A percentile compares a stretch with the other conserved stretches of the same genome.
phyloP scores from a whole-genome alignment of 371 early-diverging fungal genomes.

The Haplosporangium sp. region DNA sequence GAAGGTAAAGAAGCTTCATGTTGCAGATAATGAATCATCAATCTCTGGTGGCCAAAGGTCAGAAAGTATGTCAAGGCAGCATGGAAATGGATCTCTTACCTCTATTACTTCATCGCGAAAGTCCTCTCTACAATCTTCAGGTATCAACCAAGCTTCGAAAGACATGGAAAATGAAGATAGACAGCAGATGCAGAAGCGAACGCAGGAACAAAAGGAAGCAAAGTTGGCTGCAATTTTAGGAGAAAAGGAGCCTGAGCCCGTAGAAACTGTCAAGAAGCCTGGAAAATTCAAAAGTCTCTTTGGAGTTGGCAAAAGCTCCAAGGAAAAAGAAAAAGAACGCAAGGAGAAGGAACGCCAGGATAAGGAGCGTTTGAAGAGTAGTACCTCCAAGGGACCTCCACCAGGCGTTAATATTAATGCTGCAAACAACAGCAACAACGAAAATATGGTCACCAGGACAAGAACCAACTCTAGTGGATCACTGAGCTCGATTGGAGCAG shows the following conservation, averaged over 20 bases:
- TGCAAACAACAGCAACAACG: not conserved
- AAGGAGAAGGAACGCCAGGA: conserved; percentile 46
- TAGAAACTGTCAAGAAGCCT: conserved; percentile 38
- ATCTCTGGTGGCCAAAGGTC: not conserved
- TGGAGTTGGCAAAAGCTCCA: conserved; percentile 51
- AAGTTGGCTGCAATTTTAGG: conserved; percentile 43
- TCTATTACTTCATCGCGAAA: not conserved
- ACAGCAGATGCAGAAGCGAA: conserved; percentile 16
- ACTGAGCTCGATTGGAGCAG: conserved; percentile 8
- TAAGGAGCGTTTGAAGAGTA: conserved; percentile 20
- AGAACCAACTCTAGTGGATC: conserved; percentile 49
- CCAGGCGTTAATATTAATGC: conserved; percentile 4
- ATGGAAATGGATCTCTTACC: not conserved
- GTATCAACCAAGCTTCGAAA: conserved; percentile 3
- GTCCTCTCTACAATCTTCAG: not conserved
- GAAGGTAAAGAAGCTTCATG: conserved; percentile 27
- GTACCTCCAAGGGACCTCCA: not conserved
- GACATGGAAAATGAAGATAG: conserved; percentile 39
- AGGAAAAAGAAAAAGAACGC: conserved; percentile 51
- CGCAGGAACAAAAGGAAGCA: conserved; percentile 33
- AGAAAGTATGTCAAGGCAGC: not conserved
- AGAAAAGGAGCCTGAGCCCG: conserved; percentile 10
- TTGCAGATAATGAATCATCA: conserved; percentile 18
- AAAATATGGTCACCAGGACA: conserved; percentile 21
- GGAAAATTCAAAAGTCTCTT: conserved; percentile 43